Base-by-base conservation (phyloP, 2,329 filamentous ascomycete species). In the Colletotrichum tropicale region DNA sequence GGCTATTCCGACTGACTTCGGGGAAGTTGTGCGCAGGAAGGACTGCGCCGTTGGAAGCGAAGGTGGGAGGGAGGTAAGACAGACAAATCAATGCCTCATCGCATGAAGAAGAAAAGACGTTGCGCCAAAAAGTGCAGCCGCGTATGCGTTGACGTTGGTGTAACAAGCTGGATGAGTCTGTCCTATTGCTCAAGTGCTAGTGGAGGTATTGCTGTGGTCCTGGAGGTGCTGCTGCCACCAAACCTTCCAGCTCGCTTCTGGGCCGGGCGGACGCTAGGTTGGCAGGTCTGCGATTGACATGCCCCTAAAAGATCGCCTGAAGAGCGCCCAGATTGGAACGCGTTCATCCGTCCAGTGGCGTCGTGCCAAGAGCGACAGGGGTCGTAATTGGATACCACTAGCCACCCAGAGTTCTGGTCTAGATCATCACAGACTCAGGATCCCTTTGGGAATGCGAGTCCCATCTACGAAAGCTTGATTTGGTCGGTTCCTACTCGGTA, bases 301-400 rank as follows among this genome's bases (percentile, higher is more conserved):
- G 70, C 70, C 70, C 70, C 73, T 73, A 68, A 75, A 68, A 69
- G 56, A 68, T 43, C 48, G 43, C 70, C 67, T 26, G 64, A 68
- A 52, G 21, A 60, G 26, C 43, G 43, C 43, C 38, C 21, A 66
- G 55, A 38, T 28, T 66, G 62, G 48, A 65, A 38, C 64, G 34
- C 58, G 64, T 73, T 48, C 43, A 30, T 61, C 55, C 64, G 61
- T 12, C 38, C 32, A 66, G 61, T 72, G 73, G 62, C 38, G 61
- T 56, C 21, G 58, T 48, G 43, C 70, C 43, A 36, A 43, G 48
- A 18, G 13, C n/a, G 28, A 52, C 73, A 73, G 64, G 73, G 73
- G 73, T 68, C 32, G 8, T 66, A 66, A 71, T 71, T 62, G 68
- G 72, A 66, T 24, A 48, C 56, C 61, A 52, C 61, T 36, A 32